phyloP scores from a whole-genome alignment of 768 basidiomycete species.

The Paxillus involutus region DNA sequence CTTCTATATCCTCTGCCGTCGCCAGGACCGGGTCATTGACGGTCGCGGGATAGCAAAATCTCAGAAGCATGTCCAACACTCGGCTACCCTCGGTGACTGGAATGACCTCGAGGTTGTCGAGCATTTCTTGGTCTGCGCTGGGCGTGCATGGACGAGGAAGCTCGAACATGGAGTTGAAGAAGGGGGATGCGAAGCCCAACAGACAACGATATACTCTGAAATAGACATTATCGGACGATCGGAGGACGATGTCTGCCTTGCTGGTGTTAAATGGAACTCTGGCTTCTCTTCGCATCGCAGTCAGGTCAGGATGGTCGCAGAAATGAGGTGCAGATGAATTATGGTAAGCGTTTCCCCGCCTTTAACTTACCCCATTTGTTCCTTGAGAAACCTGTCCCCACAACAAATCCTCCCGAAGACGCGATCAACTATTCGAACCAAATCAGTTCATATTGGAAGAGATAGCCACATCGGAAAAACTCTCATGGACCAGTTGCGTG shows the following conservation, averaged over 20 bases:
- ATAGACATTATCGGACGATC: slow-evolving; percentile 44
- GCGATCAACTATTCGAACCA: too few species aligned
- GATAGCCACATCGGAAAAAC: neutral
- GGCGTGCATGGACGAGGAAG: slow-evolving; percentile 22
- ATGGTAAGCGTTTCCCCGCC: neutral
- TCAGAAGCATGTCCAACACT: slow-evolving; percentile 30
- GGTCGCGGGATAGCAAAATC: slow-evolving; percentile 35
- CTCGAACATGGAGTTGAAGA: slow-evolving; percentile 33
- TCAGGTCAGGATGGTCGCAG: neutral
- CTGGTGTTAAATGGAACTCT: slow-evolving; percentile 44
- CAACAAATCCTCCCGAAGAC: neutral
- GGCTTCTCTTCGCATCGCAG: slow-evolving; percentile 22
- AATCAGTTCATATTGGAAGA: neutral
- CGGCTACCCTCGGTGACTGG: slow-evolving; percentile 28
- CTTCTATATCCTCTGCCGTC: slow-evolving; percentile 16
- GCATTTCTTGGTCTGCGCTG: slow-evolving; percentile 11
- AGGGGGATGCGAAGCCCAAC: slow-evolving; percentile 27
- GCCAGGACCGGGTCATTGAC: slow-evolving; percentile 22
- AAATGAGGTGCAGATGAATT: too few species aligned
- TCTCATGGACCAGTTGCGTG: neutral
- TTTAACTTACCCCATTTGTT: neutral
- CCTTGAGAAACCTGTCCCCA: neutral
- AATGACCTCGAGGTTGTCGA: slow-evolving; percentile 22
- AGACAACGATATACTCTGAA: slow-evolving; percentile 25
- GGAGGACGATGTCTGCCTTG: slow-evolving; percentile 50